Evolutionary conservation across 1,284 basidiomycete species (phyloP).

Genomic region (Stereum hirsutum): DNA sequence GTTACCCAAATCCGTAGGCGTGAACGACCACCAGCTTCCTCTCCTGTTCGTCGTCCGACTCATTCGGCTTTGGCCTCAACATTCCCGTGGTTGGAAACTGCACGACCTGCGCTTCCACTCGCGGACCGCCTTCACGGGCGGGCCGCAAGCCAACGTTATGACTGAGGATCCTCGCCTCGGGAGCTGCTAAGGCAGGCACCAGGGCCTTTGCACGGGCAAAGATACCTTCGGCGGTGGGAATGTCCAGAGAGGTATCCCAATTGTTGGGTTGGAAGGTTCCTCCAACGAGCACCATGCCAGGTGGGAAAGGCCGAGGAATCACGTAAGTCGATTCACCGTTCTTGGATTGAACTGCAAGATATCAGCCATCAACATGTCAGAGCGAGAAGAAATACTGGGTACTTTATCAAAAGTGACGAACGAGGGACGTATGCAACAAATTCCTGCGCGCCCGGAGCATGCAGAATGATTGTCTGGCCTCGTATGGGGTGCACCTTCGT

Average conservation of each 20-base stretch:
- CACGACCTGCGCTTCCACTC: constrained; percentile 54
- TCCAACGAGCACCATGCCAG: constrained; percentile 37
- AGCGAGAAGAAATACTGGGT: not conserved
- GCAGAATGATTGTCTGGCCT: constrained; percentile 78
- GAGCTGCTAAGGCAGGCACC: constrained; percentile 26
- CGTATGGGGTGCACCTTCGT: constrained; percentile 66
- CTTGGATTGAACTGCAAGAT: constrained; percentile 1
- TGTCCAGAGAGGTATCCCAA: constrained; percentile 41
- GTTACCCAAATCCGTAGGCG: constrained; percentile 51
- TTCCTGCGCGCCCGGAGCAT: constrained; percentile 52
- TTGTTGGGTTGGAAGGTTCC: constrained; percentile 40
- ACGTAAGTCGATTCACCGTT: constrained; percentile 33
- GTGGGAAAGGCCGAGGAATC: constrained; percentile 39
- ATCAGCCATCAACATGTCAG: not conserved
- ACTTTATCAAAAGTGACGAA: constrained; percentile 12
- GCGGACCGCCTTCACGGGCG: constrained; percentile 54
- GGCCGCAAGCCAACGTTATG: constrained; percentile 71
- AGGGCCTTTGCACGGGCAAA: constrained; percentile 31
- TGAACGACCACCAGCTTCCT: constrained; percentile 51
- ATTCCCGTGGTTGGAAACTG: constrained; percentile 25
- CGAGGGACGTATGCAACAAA: constrained; percentile 18
- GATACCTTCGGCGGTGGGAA: constrained; percentile 32
- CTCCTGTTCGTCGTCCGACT: constrained; percentile 23
- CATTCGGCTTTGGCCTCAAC: constrained; percentile 19
- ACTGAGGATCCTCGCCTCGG: constrained; percentile 35